A percentile compares a stretch with the other conserved stretches of the same genome.
Evolutionary conservation across 139 green algal species (phyloP).

Genomic region (Chlorella sp.): DNA sequence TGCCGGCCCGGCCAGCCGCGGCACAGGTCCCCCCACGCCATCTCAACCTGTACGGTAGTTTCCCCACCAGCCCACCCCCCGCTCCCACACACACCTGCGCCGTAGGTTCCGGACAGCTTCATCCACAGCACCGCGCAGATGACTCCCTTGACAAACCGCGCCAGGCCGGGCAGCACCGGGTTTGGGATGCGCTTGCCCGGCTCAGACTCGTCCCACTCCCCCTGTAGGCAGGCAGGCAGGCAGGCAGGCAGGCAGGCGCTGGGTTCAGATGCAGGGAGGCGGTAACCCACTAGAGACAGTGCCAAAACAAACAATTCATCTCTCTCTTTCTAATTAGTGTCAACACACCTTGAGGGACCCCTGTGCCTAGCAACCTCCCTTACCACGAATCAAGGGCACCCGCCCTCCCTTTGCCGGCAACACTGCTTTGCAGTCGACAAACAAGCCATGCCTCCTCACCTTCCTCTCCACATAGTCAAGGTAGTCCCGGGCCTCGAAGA

Average conservation of each 20-base stretch:
- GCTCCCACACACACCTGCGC: background rate
- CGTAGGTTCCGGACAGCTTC: constrained; percentile 24
- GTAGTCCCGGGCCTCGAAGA: constrained; percentile 84
- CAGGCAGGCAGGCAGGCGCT: no score
- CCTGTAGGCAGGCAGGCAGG: background rate
- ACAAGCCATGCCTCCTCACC: constrained; percentile 31
- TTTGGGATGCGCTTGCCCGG: constrained; percentile 30
- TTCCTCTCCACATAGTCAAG: constrained; percentile 72
- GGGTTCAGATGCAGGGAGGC: no score
- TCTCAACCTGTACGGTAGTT: background rate
- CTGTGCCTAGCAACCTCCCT: no score
- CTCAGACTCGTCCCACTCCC: constrained; percentile 33
- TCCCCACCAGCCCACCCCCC: background rate
- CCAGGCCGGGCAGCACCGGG: constrained; percentile 39
- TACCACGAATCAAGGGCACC: no score
- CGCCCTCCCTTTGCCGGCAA: no score
- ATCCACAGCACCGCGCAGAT: constrained; percentile 55
- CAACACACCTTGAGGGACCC: no score
- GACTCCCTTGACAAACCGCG: constrained; percentile 59
- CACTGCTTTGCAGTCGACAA: background rate
- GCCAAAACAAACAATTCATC: no score
- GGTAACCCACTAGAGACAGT: no score
- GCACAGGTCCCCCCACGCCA: background rate
- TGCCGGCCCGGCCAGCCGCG: no score
- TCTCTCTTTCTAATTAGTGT: no score